Conservation (phyloP, 225 moss, liverwort and hornwort species). For the Bryoerythrophyllum caledonicum region DNA sequence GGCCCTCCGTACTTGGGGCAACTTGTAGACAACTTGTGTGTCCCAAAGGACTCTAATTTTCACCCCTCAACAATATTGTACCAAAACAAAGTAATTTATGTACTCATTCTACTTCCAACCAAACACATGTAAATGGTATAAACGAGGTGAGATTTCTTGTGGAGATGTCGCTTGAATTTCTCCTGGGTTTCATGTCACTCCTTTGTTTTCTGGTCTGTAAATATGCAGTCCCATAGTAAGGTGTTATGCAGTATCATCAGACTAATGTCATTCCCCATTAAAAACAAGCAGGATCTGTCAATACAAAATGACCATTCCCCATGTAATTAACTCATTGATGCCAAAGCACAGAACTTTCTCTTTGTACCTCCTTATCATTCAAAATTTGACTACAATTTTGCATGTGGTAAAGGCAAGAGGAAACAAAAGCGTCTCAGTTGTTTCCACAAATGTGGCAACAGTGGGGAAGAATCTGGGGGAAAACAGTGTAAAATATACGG, state of each 20-base stretch:
- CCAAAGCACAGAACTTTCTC: not conserved
- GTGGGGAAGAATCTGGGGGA: constrained; percentile 1
- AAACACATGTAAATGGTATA: not conserved
- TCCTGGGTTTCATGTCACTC: not conserved
- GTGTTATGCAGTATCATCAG: not conserved
- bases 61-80: not conserved
- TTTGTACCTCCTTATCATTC: not conserved
- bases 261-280: not conserved
- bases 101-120: not conserved
- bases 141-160: too few species aligned
- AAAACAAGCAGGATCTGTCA: not conserved
- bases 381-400: not conserved
- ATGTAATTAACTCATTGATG: too few species aligned
- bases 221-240: not conserved
- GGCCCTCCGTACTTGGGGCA: not conserved
- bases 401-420: not conserved
- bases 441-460: not conserved
- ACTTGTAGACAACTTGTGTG: not conserved
- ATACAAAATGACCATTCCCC: too few species aligned
- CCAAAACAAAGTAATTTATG: not conserved
- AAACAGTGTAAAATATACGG: too few species aligned
- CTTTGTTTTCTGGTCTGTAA: not conserved
- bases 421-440: too few species aligned
- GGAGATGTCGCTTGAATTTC: too few species aligned
- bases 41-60: not conserved